Percentiles rank a stretch among this genome's conserved stretches.
phyloP scores from a whole-genome alignment of 169 alveolate genomes.

The Theileria annulata region DNA sequence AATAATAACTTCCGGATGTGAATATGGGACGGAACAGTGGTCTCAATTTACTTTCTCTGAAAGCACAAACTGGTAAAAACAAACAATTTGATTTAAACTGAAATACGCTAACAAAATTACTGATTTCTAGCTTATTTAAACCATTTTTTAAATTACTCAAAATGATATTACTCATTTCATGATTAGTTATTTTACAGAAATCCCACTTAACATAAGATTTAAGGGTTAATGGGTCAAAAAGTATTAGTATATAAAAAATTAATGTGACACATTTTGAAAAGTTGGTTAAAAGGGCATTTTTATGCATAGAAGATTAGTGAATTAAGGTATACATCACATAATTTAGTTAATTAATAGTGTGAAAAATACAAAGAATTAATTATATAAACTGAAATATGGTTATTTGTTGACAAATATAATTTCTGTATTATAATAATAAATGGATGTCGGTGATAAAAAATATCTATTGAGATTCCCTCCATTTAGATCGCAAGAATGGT shows the following conservation, averaged over 20 bases:
- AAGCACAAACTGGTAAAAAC: not conserved
- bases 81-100: not conserved
- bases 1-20: not conserved
- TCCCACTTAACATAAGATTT: slow-evolving; percentile 11
- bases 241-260: not conserved
- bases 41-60: not conserved
- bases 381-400: not conserved
- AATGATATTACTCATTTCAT: slow-evolving; percentile 2
- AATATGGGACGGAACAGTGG: not conserved
- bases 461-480: slow-evolving; percentile 57
- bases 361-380: slow-evolving; percentile 7
- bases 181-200: not conserved
- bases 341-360: not conserved
- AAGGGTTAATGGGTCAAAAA: not conserved
- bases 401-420: not conserved
- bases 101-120: not conserved
- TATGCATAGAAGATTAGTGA: slow-evolving; percentile 12
- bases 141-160: not conserved
- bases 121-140: not conserved
- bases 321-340: slow-evolving; percentile 1
- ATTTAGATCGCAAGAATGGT: slow-evolving; percentile 58
- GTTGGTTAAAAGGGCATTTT: not conserved
- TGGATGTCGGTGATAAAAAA: slow-evolving; percentile 10
- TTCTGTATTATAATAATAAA: not conserved
- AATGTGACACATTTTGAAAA: not conserved